Evolutionary conservation across 805 yeast genomes (phyloP).

Genomic region (Saturnispora sekii): DNA sequence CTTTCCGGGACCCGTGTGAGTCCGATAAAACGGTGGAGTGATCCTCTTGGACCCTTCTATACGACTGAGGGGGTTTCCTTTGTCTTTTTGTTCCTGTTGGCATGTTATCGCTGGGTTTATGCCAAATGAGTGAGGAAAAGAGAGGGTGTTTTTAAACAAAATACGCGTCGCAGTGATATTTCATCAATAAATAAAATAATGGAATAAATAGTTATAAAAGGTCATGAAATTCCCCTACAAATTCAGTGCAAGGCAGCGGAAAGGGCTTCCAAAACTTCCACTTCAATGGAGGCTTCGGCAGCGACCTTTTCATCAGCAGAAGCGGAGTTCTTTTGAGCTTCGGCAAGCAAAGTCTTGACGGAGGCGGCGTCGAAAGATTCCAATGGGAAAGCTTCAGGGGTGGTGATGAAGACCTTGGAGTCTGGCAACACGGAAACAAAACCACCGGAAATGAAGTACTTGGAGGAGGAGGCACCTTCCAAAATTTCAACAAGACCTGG

Average conservation of each 20-base stretch:
- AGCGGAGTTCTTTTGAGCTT: conserved; percentile 85
- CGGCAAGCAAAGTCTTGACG: conserved; percentile 72
- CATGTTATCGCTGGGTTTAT: too few species aligned
- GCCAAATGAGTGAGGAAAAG: too few species aligned
- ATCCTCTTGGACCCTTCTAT: too few species aligned
- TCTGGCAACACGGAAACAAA: conserved; percentile 95
- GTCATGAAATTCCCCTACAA: neutral
- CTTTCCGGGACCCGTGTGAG: neutral
- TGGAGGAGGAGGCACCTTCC: conserved; percentile 62
- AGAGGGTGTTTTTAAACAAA: too few species aligned
- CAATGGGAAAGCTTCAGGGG: conserved; percentile 91
- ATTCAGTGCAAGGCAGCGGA: conserved; percentile 46
- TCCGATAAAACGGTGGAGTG: too few species aligned
- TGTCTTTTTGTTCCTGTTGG: too few species aligned
- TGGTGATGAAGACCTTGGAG: conserved; percentile 79
- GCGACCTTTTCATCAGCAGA: conserved; percentile 82
- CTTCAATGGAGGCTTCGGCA: conserved; percentile 90
- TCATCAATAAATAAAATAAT: neutral
- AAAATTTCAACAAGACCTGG: conserved; percentile 94
- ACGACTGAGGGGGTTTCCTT: too few species aligned
- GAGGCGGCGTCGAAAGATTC: conserved; percentile 76
- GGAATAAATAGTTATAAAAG: neutral
- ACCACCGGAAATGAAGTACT: conserved; percentile 91
- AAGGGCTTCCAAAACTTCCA: conserved; percentile 93
- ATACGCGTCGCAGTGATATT: neutral